Conservation (phyloP, 1,284 basidiomycete species). For the Microbotryum intermedium region DNA sequence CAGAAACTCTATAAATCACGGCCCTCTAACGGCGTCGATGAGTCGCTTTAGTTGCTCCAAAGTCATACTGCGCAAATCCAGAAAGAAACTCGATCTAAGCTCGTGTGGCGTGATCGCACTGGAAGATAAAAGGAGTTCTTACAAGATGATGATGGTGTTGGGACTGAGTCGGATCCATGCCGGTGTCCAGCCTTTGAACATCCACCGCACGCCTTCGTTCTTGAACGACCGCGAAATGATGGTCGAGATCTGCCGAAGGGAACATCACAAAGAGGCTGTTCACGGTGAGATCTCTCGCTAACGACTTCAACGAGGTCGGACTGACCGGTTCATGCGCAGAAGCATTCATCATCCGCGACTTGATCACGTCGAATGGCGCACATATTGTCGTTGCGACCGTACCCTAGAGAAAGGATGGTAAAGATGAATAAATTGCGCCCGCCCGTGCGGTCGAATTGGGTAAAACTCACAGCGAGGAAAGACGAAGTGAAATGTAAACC, state of each 20-base stretch:
- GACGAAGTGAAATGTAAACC: conserved; percentile 72
- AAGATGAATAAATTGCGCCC: not conserved
- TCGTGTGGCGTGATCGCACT: too few relatives aligned
- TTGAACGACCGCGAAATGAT: conserved; percentile 64
- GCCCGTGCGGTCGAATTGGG: not conserved
- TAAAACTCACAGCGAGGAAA: conserved; percentile 62
- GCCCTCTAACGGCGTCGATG: conserved; percentile 7
- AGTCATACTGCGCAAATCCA: conserved; percentile 12
- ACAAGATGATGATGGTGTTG: conserved; percentile 33
- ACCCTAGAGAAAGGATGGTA: conserved; percentile 47
- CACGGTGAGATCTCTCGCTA: not conserved
- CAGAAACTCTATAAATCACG: too few relatives aligned
- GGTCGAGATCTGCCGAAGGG: conserved; percentile 54
- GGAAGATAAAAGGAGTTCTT: not conserved
- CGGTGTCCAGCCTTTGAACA: conserved; percentile 64
- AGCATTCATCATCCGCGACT: conserved; percentile 84
- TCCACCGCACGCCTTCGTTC: conserved; percentile 75
- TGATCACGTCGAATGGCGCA: conserved; percentile 83
- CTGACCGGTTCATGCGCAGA: conserved; percentile 64
- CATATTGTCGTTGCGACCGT: conserved; percentile 90
- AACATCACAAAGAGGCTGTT: not conserved
- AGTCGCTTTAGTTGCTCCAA: conserved; percentile 26
- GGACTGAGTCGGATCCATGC: conserved; percentile 35
- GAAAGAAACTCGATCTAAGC: not conserved
- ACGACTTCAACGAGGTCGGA: conserved; percentile 21